Conservation (phyloP, 2,329 filamentous ascomycete genomes). For the Macroventuria anomochaeta region DNA sequence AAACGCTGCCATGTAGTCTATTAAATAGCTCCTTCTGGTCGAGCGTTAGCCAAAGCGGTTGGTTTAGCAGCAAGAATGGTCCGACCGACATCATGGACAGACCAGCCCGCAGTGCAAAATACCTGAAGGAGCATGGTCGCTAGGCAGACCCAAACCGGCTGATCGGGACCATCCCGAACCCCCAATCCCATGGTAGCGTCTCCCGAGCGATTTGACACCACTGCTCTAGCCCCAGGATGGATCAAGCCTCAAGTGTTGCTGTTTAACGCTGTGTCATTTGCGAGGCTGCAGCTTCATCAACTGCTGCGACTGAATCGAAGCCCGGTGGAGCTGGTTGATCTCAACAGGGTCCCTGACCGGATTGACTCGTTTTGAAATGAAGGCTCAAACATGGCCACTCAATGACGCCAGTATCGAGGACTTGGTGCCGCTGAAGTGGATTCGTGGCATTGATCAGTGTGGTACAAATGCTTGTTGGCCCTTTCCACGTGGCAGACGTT, state of each 20-base stretch:
- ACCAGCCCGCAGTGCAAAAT: conserved; percentile 22
- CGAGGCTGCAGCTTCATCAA: conserved; percentile 3
- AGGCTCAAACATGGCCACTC: conserved; percentile 12
- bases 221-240: conserved; percentile 6
- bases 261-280: neutral
- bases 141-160: conserved; percentile 25
- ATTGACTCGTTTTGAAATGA: conserved; percentile 16
- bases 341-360: conserved; percentile 4
- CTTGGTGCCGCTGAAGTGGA: conserved; percentile 13
- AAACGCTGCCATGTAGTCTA: conserved; percentile 29
- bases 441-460: conserved; percentile 17
- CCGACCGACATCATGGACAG: conserved; percentile 29
- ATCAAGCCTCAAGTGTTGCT: conserved; percentile 21
- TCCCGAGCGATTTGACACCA: conserved; percentile 23
- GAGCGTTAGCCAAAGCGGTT: conserved; percentile 30
- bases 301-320: neutral
- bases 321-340: neutral
- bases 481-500: conserved; percentile 16
- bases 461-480: conserved; percentile 12
- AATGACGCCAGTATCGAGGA: conserved; percentile 14
- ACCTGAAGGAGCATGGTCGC: conserved; percentile 28
- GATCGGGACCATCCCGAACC: conserved; percentile 27
- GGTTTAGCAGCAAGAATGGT: conserved; percentile 23
- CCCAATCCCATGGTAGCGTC: conserved; percentile 33
- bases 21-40: conserved; percentile 24